phyloP scores from a whole-genome alignment of 2,329 filamentous ascomycete species.

The Pseudocercospora ulei region DNA sequence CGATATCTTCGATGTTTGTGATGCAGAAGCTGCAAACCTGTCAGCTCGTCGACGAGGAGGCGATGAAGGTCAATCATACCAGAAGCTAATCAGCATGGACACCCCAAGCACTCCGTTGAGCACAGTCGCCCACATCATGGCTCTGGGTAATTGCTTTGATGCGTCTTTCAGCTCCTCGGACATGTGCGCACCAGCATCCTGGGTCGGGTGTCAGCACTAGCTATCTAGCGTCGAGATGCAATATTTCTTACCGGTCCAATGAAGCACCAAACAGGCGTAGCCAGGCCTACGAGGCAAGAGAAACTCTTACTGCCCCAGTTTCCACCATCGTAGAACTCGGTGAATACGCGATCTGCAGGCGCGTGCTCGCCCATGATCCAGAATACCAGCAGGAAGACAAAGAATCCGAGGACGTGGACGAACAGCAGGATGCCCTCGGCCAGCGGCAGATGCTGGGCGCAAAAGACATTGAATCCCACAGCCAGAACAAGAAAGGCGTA shows the following conservation, averaged over 20 bases:
- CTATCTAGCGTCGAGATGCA: background rate
- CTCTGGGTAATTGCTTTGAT: constrained; percentile 37
- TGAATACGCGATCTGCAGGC: constrained; percentile 30
- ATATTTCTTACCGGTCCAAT: constrained; percentile 22
- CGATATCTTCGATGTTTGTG: constrained; percentile 23
- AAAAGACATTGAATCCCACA: constrained; percentile 34
- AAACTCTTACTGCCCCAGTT: constrained; percentile 38
- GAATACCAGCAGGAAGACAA: constrained; percentile 38
- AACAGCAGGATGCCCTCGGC: constrained; percentile 33
- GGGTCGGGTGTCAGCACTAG: constrained; percentile 8
- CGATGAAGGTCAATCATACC: constrained; percentile 22
- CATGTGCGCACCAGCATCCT: constrained; percentile 36
- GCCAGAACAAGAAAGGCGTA: constrained; percentile 30
- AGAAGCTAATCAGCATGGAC: constrained; percentile 36
- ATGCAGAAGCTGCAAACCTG: constrained; percentile 28
- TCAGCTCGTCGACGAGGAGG: constrained; percentile 8
- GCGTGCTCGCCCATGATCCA: constrained; percentile 32
- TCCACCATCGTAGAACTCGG: constrained; percentile 36
- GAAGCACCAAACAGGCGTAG: constrained; percentile 35
- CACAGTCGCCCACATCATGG: constrained; percentile 39
- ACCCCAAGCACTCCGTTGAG: constrained; percentile 33
- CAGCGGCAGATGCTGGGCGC: constrained; percentile 32
- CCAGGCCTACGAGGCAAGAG: constrained; percentile 38
- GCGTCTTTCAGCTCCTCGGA: constrained; percentile 35
- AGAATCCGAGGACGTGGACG: constrained; percentile 41